These are phyloP conservation scores for Colletotrichum echinochloae DNA, from an alignment of 2,329 filamentous ascomycete genomes.

Conservation along the genomic window DNA sequence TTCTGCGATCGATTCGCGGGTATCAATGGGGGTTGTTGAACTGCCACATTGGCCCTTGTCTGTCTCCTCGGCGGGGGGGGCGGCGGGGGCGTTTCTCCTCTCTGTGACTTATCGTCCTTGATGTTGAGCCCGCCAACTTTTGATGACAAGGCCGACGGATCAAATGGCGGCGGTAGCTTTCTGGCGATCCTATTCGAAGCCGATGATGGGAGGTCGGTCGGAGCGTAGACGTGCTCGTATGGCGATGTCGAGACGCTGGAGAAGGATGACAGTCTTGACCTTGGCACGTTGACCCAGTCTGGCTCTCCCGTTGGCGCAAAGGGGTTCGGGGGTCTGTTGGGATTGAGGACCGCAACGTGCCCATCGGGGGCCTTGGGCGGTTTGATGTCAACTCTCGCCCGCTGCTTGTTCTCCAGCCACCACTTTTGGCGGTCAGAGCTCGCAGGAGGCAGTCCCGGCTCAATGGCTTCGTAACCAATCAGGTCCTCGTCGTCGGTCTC, in stretches of 20 bases:
- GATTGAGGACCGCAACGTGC: conserved; percentile 75
- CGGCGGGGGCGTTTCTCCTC: conserved; percentile 56
- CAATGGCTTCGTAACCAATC: conserved; percentile 84
- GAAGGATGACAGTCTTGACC: conserved; percentile 64
- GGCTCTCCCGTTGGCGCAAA: conserved; percentile 80
- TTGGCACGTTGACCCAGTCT: conserved; percentile 82
- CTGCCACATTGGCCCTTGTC: conserved; percentile 37
- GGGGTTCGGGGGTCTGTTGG: conserved; percentile 82
- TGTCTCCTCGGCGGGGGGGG: conserved; percentile 60
- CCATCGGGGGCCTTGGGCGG: conserved; percentile 67
- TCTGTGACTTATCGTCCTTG: conserved; percentile 53
- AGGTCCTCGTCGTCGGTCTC: conserved; percentile 83
- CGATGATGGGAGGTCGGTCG: conserved; percentile 59
- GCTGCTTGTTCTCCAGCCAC: conserved; percentile 78
- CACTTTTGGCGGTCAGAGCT: conserved; percentile 77
- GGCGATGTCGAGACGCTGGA: conserved; percentile 70
- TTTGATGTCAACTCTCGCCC: conserved; percentile 78
- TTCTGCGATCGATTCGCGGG: conserved; percentile 26
- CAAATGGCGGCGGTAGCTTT: conserved; percentile 65
- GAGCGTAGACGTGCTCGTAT: conserved; percentile 68
- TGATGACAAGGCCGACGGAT: conserved; percentile 58
- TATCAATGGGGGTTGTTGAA: conserved; percentile 35
- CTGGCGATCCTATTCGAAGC: conserved; percentile 59
- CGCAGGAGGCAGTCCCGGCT: conserved; percentile 78
- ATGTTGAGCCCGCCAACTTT: conserved; percentile 59